A percentile compares a stretch with the other conserved stretches of the same genome.
phyloP scores from a whole-genome alignment of 2,329 filamentous ascomycete genomes.

The Alternaria conjuncta region DNA sequence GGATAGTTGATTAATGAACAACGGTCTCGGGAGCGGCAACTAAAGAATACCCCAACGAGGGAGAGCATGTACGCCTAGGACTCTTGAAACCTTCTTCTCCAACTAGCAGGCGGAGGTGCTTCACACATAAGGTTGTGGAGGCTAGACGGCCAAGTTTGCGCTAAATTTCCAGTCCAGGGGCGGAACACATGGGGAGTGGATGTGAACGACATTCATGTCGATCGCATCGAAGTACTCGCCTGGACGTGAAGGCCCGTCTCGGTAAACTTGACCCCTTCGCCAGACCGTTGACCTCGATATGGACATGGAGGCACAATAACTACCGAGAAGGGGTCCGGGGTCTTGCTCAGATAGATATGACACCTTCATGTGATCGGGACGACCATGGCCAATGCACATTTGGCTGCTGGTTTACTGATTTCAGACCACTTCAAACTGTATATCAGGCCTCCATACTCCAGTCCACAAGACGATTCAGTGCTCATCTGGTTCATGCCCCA shows the following conservation, averaged over 20 bases:
- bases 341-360: background rate
- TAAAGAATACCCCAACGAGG: background rate
- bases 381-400: background rate
- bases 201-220: background rate
- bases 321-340: background rate
- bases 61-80: background rate
- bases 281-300: background rate
- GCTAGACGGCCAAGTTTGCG: conserved; percentile 1
- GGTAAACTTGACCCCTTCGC: background rate
- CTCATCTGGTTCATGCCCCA: background rate
- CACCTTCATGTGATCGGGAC: background rate
- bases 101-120: background rate
- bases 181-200: background rate
- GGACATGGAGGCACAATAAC: background rate
- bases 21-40: background rate
- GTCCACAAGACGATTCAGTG: background rate
- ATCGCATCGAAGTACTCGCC: conserved; percentile 4
- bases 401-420: background rate
- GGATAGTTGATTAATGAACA: background rate
- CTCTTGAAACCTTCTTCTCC: background rate
- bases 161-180: conserved; percentile 1
- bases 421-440: background rate
- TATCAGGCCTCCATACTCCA: background rate
- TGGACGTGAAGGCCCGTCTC: background rate
- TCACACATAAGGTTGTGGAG: background rate